phyloP scores from a whole-genome alignment of 1,284 basidiomycete species.

The Apiotrichum laibachii region DNA sequence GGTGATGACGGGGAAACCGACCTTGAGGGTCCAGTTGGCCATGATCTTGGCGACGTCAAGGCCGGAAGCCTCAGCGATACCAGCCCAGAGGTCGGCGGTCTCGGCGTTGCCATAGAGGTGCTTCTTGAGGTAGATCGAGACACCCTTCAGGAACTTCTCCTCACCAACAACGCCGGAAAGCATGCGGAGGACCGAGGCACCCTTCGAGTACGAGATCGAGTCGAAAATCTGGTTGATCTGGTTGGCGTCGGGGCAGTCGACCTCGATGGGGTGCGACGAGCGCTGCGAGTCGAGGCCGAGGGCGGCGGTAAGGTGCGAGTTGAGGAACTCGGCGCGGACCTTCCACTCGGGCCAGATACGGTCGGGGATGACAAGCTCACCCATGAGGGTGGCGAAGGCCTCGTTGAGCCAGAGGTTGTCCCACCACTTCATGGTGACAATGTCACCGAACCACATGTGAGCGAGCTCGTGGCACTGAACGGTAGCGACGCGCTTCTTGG shows the following conservation, averaged over 20 bases:
- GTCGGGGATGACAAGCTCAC: slow-evolving; percentile 86
- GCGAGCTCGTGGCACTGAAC: slow-evolving; percentile 54
- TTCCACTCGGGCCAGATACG: slow-evolving; percentile 59
- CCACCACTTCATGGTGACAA: slow-evolving; percentile 94
- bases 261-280: slow-evolving; percentile 93
- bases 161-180: slow-evolving; percentile 84
- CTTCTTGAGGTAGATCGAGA: slow-evolving; percentile 88
- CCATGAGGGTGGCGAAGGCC: slow-evolving; percentile 83
- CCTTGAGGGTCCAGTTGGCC: slow-evolving; percentile 89
- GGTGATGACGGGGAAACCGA: slow-evolving; percentile 82
- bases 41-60: slow-evolving; percentile 77
- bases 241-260: slow-evolving; percentile 82
- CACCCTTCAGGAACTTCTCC: slow-evolving; percentile 79
- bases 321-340: slow-evolving; percentile 57
- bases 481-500: slow-evolving; percentile 74
- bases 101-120: slow-evolving; percentile 78
- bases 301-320: slow-evolving; percentile 59
- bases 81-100: slow-evolving; percentile 86
- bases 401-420: slow-evolving; percentile 69
- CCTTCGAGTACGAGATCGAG: slow-evolving; percentile 79
- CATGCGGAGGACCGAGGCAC: slow-evolving; percentile 86
- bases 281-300: slow-evolving; percentile 81
- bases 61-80: slow-evolving; percentile 75
- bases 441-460: slow-evolving; percentile 74
- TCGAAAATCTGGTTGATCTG: slow-evolving; percentile 89